Evolutionary conservation across 2,329 filamentous ascomycete species (phyloP), one percentile per base, ranked within the genome.

Genomic region (Pyricularia sp.): DNA sequence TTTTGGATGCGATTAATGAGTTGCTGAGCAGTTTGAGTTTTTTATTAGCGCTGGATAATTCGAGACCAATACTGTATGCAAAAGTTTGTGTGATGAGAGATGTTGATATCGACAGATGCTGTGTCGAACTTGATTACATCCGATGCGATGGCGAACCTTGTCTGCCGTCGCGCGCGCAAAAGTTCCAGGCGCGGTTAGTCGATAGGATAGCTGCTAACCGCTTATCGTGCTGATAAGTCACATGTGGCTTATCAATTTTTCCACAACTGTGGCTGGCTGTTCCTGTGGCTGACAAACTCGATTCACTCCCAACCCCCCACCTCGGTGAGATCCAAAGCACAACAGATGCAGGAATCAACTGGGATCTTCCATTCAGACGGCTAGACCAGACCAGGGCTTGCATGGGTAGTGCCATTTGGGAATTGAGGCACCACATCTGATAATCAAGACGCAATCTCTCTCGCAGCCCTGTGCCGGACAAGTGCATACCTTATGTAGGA

Each of bases 1-100:
- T 97, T 70, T 67, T 80, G 74, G 14, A 17, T 63, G 14, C 70
- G 36, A 28, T 30, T 4, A 20, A 42, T 4, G 33, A 42, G 33
- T 42, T 42, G 6, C 5, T 17, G 33, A 42, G 4, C 33, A 17
- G n/a, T 2, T 42, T 14, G 17, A 42, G 3, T 17, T 42, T 33
- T 2, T 11, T 17, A 42, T 14, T 17, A 42, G 17, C 42, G 20
- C 42, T n/a, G 17, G 3, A n/a, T 1, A 55, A 10, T n/a, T 55
- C 42, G 14, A n/a, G 11, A 55, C 14, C 4, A 55, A n/a, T n/a
- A n/a, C 3, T 20, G 11, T n/a, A n/a, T 11, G 17, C 42, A 7
- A 50, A n/a, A 50, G 42, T n/a, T n/a, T 50, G 42, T 6, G 42
- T 55, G 20, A 55, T 55, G 17, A n/a, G 9, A 17, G 20, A n/a